Evolutionary conservation across 495 filamentous ascomycete genomes (phyloP).

Genomic region (Penicillium alfredii): DNA sequence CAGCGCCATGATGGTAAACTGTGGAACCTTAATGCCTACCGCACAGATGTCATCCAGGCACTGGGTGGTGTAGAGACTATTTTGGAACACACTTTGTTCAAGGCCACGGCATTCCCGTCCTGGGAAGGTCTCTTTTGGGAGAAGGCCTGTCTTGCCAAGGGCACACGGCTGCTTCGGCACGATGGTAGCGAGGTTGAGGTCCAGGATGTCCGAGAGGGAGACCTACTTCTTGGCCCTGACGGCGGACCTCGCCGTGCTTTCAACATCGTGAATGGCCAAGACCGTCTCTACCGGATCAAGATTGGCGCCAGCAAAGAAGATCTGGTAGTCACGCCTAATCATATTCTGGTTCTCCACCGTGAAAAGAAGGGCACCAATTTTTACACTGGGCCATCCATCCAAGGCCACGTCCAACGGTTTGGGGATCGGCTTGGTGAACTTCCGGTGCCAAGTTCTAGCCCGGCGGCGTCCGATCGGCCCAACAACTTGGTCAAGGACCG

Average conservation of each 20-base stretch:
- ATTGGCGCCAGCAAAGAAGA: conserved; percentile 33
- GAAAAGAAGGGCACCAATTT: conserved; percentile 15
- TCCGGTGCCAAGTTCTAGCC: no score
- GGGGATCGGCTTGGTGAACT: no score
- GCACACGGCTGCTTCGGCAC: conserved; percentile 33
- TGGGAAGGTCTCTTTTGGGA: conserved; percentile 99
- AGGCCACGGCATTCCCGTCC: conserved; percentile 95
- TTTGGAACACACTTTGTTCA: conserved; percentile 96
- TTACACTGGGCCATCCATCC: conserved; percentile 4
- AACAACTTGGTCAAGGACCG: no score
- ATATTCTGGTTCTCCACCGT: conserved; percentile 42
- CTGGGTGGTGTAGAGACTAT: conserved; percentile 99
- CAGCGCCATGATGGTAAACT: conserved; percentile 97
- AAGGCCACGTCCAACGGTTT: no score
- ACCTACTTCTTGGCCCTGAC: conserved; percentile 44
- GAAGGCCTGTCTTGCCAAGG: conserved; percentile 54
- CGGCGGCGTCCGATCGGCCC: no score
- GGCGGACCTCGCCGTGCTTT: conserved; percentile 41
- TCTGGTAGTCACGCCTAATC: conserved; percentile 43
- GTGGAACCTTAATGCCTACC: conserved; percentile 97
- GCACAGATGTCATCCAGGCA: conserved; percentile 97
- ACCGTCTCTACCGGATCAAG: conserved; percentile 40
- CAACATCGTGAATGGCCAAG: conserved; percentile 42
- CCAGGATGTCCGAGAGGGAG: conserved; percentile 43
- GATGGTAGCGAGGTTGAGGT: conserved; percentile 39